Evolutionary conservation across 164 flowering plant genomes (phyloP).

Genomic region (Magnolia officinalis): DNA sequence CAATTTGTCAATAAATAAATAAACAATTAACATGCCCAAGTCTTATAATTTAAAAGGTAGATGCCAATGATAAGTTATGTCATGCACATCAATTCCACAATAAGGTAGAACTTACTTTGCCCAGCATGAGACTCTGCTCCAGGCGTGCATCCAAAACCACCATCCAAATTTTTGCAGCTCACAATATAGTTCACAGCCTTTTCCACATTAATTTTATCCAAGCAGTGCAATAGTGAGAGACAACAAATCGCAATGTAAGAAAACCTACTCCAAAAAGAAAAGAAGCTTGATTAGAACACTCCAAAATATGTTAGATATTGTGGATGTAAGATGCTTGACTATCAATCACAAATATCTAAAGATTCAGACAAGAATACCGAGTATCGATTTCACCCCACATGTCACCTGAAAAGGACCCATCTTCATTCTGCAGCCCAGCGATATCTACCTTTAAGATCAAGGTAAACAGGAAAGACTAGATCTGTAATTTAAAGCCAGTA

Average conservation of each 20-base stretch:
- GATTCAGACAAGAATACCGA: constrained; percentile 33
- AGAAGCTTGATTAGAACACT: not conserved
- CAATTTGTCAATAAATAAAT: no score
- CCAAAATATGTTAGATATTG: not conserved
- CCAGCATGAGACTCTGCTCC: constrained; percentile 97
- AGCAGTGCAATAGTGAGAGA: constrained; percentile 53
- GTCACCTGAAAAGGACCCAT: constrained; percentile 94
- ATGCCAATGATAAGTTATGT: not conserved
- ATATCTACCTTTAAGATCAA: constrained; percentile 50
- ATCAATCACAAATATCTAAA: not conserved
- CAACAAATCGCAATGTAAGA: constrained; percentile 82
- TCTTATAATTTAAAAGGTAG: not conserved
- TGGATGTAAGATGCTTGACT: not conserved
- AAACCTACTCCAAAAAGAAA: constrained; percentile 42
- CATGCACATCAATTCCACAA: not conserved
- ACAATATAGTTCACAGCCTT: constrained; percentile 80
- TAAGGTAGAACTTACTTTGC: constrained; percentile 55
- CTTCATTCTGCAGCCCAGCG: constrained; percentile 75
- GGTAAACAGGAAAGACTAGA: constrained; percentile 19
- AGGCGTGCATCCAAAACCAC: constrained; percentile 96
- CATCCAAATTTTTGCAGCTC: constrained; percentile 94
- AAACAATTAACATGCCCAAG: not conserved
- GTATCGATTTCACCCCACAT: constrained; percentile 97
- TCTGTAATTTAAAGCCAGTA: no score
- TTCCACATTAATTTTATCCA: constrained; percentile 75